Evolutionary conservation across 73 alveolate species (phyloP), one percentile per base, ranked within the genome.

Genomic region (Breviolum minutum): DNA sequence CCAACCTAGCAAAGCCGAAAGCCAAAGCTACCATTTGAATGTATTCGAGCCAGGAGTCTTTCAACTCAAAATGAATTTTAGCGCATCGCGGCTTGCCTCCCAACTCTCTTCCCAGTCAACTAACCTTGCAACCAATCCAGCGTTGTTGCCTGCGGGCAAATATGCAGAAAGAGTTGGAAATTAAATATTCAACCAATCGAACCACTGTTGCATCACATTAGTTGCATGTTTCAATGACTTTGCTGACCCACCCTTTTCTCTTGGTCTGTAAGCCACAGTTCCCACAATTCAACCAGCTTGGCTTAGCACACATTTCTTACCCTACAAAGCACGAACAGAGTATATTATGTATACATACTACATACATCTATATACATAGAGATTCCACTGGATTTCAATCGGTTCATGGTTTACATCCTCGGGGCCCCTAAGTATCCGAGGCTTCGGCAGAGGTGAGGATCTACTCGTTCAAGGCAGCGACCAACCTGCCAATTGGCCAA

Each of bases 41-140:
- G 63, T 40, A 40, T 40, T 40, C 3, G 54, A 40, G 54, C 54
- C 54, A 3, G 54, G 54, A 40, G 54, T 24, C 14, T 27, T 11
- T 13, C 24, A 27, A 9, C 24, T 71, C 32, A 13, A 13, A 71
- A 13, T 24, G 54, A 40, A 40, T 40, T 40, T 40, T 40, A 16
- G 26, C 27, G 29, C 9, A 66, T 29, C 13, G 63, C 12, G 32
- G 24, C 81, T 40, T 20, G 96, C 96, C 96, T 90, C 96, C 96
- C 96, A 90, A 61, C 96, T 90, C 74, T 90, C 96, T 63, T 90
- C 96, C 96, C 96, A 90, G 96, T 90, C 96, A 29, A 90, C 96
- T 40, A 90, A 74, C 60, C 96, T 69, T 26, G 96, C 96, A 54
- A 90, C 96, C 87, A 90, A n/a, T n/a, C 96, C 96, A 48, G 87